Evolutionary conservation across 352 stramenopile species (phyloP).

Genomic region (Phytopythium chamaehyphon): DNA sequence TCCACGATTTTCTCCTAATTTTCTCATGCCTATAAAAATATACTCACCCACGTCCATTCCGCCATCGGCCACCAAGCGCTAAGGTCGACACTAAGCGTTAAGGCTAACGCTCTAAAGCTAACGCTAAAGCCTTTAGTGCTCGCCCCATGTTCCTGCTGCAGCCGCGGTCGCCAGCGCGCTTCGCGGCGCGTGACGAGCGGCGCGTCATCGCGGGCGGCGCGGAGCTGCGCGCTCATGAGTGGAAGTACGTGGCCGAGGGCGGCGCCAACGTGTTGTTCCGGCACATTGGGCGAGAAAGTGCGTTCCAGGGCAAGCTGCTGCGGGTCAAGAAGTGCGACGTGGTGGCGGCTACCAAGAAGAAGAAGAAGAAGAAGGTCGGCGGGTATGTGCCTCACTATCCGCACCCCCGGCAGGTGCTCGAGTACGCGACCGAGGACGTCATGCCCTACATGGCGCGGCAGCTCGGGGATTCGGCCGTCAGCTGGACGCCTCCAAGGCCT

Average conservation of each 20-base stretch:
- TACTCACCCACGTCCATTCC: too few species aligned
- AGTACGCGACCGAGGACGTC: constrained; percentile 74
- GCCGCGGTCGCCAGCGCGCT: too few species aligned
- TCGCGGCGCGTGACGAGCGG: too few species aligned
- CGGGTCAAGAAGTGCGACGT: constrained; percentile 85
- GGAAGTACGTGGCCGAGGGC: constrained; percentile 86
- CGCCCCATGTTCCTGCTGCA: too few species aligned
- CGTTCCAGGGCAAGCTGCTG: constrained; percentile 73
- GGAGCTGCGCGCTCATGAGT: constrained; percentile 47
- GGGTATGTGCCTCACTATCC: constrained; percentile 61
- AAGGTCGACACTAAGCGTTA: too few species aligned
- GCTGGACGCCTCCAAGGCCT: background rate
- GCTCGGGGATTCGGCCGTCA: constrained; percentile 10
- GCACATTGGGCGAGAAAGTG: constrained; percentile 26
- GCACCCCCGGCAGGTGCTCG: constrained; percentile 56
- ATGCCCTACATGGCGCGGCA: constrained; percentile 61
- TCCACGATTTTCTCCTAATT: too few species aligned
- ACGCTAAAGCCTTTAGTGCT: too few species aligned
- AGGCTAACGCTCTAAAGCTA: too few species aligned
- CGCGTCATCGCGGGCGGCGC: too few species aligned
- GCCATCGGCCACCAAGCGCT: too few species aligned
- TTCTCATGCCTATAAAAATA: too few species aligned
- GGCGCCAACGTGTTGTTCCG: constrained; percentile 85
- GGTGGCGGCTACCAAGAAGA: constrained; percentile 9
- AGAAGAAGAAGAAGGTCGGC: constrained; percentile 12